These are phyloP conservation scores for Lathyrus tuberosus DNA, from an alignment of 306 rosid genomes.

Conservation along the genomic window DNA sequence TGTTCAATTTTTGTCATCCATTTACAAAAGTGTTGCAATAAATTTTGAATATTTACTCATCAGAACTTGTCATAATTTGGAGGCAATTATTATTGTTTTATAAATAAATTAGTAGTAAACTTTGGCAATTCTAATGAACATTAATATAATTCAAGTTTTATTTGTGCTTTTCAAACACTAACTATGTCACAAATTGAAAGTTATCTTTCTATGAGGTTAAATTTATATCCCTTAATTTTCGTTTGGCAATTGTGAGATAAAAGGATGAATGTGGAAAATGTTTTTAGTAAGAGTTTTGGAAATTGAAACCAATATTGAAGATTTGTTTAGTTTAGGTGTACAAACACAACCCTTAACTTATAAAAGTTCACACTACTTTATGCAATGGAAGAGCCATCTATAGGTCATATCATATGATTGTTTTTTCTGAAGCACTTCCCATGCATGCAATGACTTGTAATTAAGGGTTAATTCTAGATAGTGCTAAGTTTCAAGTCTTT, in stretches of 20 bases:
- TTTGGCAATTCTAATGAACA: neutral
- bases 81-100: conserved; percentile 18
- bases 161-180: neutral
- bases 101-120: neutral
- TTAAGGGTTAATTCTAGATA: neutral
- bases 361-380: neutral
- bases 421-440: neutral
- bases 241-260: neutral
- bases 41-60: neutral
- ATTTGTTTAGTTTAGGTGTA: neutral
- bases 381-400: neutral
- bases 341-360: neutral
- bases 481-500: neutral
- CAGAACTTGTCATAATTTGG: neutral
- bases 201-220: neutral
- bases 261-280: too few relatives aligned
- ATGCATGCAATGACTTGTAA: neutral
- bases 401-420: neutral
- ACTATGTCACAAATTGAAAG: conserved; percentile 4
- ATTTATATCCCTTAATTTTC: neutral
- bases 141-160: neutral
- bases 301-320: too few relatives aligned
- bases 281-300: too few relatives aligned
- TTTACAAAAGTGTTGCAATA: too few relatives aligned
- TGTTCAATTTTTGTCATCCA: too few relatives aligned